These are phyloP conservation scores for Coemansia sp. DNA, from an alignment of 192 early-diverging fungal genomes.

Conservation along the genomic window DNA sequence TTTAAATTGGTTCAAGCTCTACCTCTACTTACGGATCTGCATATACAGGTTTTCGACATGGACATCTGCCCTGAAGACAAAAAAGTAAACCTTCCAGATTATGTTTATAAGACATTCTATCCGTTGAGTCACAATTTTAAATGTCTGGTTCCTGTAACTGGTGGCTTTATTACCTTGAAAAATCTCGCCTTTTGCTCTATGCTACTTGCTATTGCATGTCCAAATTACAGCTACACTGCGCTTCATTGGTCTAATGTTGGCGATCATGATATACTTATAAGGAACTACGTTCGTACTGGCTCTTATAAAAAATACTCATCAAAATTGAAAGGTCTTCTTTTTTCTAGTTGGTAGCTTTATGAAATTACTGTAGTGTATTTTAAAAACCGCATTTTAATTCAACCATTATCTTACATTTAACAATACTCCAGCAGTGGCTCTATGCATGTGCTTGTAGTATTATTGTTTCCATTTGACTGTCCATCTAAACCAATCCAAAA, in stretches of 20 bases:
- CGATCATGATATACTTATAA: neutral
- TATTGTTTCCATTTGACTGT: no score
- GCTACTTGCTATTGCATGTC: conserved; percentile 3
- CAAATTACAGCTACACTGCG: conserved; percentile 3
- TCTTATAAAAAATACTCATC: neutral
- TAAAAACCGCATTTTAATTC: no score
- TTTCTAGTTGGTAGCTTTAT: no score
- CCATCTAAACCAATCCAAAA: no score
- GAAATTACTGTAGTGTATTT: no score
- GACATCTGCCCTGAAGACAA: neutral
- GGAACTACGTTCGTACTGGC: neutral
- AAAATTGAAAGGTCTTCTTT: no score
- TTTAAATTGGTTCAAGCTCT: neutral
- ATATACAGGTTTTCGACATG: neutral
- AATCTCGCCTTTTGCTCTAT: neutral
- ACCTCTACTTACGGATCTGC: neutral
- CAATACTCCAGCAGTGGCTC: no score
- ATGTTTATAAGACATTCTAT: conserved; percentile 2
- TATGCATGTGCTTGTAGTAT: no score
- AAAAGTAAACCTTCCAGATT: conserved; percentile 1
- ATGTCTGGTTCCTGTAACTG: neutral
- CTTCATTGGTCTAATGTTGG: neutral
- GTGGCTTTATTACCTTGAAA: no score
- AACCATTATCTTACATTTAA: no score
- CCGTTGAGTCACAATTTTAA: conserved; percentile 7